Base-by-base conservation (phyloP, 495 filamentous ascomycete genomes). In the Penicillium soppii region DNA sequence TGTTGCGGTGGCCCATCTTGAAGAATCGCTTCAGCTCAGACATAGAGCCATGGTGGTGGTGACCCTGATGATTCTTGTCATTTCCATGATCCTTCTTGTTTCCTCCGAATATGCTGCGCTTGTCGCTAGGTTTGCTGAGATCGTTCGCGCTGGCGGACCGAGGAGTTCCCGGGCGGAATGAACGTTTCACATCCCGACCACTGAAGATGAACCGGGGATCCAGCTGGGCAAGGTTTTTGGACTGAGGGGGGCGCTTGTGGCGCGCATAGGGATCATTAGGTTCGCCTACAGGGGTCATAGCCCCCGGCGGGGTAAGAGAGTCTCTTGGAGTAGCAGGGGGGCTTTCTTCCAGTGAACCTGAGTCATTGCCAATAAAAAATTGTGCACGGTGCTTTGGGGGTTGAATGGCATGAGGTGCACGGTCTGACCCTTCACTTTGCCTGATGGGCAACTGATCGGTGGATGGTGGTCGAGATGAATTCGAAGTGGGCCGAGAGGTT, bases 21-120 rank as follows among this genome's bases (percentile, higher is more conserved):
- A 98, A 95, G 65, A 98, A 98, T 13, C 95, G 79, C 69, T 96
- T 97, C 50, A 98, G 67, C 48, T 97, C 91, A 7, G 86, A 84
- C 90, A 97, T 97, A 6, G 95, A 96, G 21, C 89, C 85, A 50
- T 92, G 89, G 20, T 61, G 61, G 36, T 58, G 56, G 41, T 70
- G 54, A 5, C 53, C 49, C 35, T 50, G 84, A 56, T 37, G 78
- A 55, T 54, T 69, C 68, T 56, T 67, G 62, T 55, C 68, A 56
- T 51, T 40, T 13, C 40, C 33, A 4, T 60, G 43, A 10, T 80
- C 74, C 50, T 76, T 75, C 46, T 78, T 80, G 52, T 50, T 53
- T 29, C 72, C 65, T 43, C 75, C 70, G 40, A 77, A 75, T n/a
- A 77, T 71, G 32, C 73, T 59, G 17, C 72, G 70, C 52, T 74